A percentile compares a stretch with the other conserved stretches of the same genome.
Conservation (phyloP, 495 filamentous ascomycete genomes). For the Xylaria flabelliformis region DNA sequence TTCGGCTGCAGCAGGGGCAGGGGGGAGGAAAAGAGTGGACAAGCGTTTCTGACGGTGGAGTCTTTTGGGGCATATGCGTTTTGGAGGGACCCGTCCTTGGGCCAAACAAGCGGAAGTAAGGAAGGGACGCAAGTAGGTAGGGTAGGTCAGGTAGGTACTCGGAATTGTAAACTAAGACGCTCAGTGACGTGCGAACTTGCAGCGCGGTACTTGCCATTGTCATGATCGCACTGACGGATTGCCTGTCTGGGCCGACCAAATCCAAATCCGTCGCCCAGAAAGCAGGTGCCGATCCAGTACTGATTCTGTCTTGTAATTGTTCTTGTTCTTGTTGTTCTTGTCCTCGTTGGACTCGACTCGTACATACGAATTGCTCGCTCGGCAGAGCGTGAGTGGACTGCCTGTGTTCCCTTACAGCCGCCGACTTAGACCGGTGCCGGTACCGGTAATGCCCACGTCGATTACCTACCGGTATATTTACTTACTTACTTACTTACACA, state of each 20-base stretch:
- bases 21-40: not conserved
- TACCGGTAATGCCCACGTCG: not conserved
- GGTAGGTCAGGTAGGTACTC: not conserved
- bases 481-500: not conserved
- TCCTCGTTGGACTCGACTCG: too few relatives aligned
- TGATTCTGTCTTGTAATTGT: too few relatives aligned
- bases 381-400: not conserved
- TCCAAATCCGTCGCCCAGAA: constrained; percentile 21
- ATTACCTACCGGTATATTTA: not conserved
- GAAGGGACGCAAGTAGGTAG: too few relatives aligned
- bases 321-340: too few relatives aligned
- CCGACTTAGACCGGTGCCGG: not conserved
- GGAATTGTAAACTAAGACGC: not conserved
- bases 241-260: constrained; percentile 25
- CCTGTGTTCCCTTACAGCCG: not conserved
- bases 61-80: not conserved
- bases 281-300: not conserved
- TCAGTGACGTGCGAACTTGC: constrained; percentile 20
- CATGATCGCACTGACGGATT: constrained; percentile 17
- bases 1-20: constrained; percentile 11
- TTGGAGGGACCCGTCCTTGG: constrained; percentile 5
- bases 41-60: constrained; percentile 8
- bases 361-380: not conserved
- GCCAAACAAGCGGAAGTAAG: not conserved
- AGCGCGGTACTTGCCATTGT: constrained; percentile 1